Percentiles rank a stretch among this genome's conserved stretches.
These are phyloP conservation scores for Aureobasidium sp. DNA, from an alignment of 2,329 filamentous ascomycete species.

Conservation along the genomic window DNA sequence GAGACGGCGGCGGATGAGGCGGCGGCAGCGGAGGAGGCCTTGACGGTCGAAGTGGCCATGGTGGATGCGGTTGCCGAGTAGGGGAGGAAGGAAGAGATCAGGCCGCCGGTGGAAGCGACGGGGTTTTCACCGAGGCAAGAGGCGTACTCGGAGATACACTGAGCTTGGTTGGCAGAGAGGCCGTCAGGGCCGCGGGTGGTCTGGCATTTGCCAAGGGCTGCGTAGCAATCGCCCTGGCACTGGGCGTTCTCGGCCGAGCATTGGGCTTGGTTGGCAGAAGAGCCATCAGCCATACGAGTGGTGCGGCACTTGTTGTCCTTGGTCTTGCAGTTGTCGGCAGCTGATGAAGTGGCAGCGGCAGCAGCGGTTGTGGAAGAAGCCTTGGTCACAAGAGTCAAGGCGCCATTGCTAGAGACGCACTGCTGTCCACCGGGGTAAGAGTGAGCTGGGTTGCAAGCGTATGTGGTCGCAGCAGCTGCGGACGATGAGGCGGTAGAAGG, in stretches of 20 bases:
- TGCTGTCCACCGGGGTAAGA: background rate
- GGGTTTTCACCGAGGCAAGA: slow-evolving; percentile 14
- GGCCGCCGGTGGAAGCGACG: background rate
- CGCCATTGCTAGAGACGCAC: background rate
- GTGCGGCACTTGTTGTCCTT: slow-evolving; percentile 1
- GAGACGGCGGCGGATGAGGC: background rate
- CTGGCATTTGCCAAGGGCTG: slow-evolving; percentile 1
- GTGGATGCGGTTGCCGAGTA: background rate
- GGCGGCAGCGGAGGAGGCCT: background rate
- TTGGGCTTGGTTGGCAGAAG: background rate
- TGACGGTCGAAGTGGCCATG: background rate
- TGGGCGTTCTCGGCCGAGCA: no score
- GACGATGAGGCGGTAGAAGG: background rate
- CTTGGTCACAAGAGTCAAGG: background rate
- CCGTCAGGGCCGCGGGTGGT: background rate
- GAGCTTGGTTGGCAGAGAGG: slow-evolving; percentile 9
- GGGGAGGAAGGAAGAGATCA: background rate
- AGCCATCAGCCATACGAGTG: background rate
- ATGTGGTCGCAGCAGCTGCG: background rate
- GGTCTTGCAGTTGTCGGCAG: background rate
- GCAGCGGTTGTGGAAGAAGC: background rate
- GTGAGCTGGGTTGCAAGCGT: slow-evolving; percentile 7
- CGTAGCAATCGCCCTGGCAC: slow-evolving; percentile 10
- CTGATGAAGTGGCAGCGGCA: background rate
- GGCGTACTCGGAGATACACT: slow-evolving; percentile 5